These are phyloP conservation scores for Saraca asoca DNA, from an alignment of 331 rosid genomes.

Conservation along the genomic window DNA sequence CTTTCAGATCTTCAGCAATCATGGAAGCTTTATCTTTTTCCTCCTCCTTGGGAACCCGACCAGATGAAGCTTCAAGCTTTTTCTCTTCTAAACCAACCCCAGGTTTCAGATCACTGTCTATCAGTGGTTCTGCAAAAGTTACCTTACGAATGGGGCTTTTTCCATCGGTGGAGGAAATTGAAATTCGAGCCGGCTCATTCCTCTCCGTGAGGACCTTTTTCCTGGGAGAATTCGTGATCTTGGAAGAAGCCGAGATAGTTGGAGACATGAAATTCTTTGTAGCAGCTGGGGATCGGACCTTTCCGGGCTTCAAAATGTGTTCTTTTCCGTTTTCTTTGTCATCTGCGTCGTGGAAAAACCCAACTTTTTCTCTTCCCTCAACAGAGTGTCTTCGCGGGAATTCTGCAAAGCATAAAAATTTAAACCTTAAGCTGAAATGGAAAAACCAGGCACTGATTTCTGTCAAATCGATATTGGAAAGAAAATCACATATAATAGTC, in stretches of 20 bases:
- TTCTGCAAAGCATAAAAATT: constrained; percentile 43
- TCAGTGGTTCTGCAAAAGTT: constrained; percentile 45
- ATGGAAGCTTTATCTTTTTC: constrained; percentile 22
- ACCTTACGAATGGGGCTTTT: constrained; percentile 53
- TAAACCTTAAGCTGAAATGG: neutral
- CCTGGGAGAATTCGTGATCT: constrained; percentile 64
- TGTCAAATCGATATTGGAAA: neutral
- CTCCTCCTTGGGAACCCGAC: constrained; percentile 27
- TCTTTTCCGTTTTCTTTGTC: constrained; percentile 83
- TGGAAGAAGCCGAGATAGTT: constrained; percentile 81
- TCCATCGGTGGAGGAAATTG: constrained; percentile 39
- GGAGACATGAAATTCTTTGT: constrained; percentile 83
- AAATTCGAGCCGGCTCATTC: constrained; percentile 56
- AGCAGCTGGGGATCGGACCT: constrained; percentile 60
- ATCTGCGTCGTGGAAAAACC: constrained; percentile 38
- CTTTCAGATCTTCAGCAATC: constrained; percentile 37
- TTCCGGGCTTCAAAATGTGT: constrained; percentile 40
- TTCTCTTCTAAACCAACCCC: constrained; percentile 22
- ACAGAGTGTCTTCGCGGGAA: constrained; percentile 49
- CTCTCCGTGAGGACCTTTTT: constrained; percentile 66
- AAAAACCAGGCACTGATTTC: neutral
- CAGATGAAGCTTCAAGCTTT: constrained; percentile 15
- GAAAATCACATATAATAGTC: neutral
- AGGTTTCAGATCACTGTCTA: constrained; percentile 6
- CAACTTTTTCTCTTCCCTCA: constrained; percentile 41